Evolutionary conservation across 768 basidiomycete species (phyloP).

Genomic region (Amanita fuliginea): DNA sequence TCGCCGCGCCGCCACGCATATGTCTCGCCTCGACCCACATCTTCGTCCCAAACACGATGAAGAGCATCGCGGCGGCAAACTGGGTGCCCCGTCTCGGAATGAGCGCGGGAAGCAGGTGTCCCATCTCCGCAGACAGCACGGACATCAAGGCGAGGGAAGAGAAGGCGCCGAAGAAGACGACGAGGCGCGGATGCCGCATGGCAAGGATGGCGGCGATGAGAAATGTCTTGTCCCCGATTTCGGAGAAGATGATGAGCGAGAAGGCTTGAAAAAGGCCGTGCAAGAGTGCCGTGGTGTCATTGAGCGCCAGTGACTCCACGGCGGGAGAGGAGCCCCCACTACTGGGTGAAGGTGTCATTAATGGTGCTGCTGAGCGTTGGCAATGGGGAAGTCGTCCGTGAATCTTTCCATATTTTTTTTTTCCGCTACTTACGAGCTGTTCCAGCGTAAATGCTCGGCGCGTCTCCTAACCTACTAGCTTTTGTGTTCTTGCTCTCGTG

Average conservation of each 20-base stretch:
- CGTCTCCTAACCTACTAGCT: no score
- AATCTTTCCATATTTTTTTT: no score
- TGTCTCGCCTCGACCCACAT: conserved; percentile 79
- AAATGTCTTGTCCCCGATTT: conserved; percentile 95
- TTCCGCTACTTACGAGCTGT: no score
- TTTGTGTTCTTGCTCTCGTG: no score
- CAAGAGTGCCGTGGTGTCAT: background rate
- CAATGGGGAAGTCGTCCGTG: no score
- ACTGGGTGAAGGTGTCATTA: background rate
- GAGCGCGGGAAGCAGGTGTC: conserved; percentile 78
- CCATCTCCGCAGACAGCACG: conserved; percentile 86
- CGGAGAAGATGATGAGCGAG: conserved; percentile 84
- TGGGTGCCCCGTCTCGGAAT: conserved; percentile 65
- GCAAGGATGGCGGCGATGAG: conserved; percentile 80
- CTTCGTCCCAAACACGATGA: conserved; percentile 82
- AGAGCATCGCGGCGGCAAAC: conserved; percentile 65
- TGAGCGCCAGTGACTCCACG: no score
- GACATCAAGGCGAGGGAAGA: conserved; percentile 88
- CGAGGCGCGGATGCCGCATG: conserved; percentile 79
- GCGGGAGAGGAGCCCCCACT: no score
- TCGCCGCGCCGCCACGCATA: conserved; percentile 71
- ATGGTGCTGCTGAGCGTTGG: no score
- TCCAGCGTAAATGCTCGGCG: no score
- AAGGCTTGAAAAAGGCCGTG: conserved; percentile 49
- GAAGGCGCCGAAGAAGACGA: conserved; percentile 86